These are phyloP conservation scores for Metarhizium rileyi DNA, from an alignment of 2,329 filamentous ascomycete genomes.

Conservation along the genomic window DNA sequence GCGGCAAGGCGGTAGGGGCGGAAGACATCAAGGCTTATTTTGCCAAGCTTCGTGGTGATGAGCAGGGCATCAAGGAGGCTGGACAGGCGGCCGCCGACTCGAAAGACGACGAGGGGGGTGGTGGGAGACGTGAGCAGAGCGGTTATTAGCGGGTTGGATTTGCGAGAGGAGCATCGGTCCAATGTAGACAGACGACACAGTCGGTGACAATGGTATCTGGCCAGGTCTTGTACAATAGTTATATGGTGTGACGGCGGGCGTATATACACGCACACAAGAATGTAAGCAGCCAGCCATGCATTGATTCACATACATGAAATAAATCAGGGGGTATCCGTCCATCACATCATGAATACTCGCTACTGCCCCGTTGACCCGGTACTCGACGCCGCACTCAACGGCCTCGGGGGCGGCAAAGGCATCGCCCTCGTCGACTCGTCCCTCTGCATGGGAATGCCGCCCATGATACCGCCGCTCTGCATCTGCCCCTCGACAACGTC, in stretches of 20 bases:
- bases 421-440: slow-evolving; percentile 21
- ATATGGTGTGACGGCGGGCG: not conserved
- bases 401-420: slow-evolving; percentile 24
- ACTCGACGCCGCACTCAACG: slow-evolving; percentile 31
- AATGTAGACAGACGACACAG: not conserved
- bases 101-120: slow-evolving; percentile 22
- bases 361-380: slow-evolving; percentile 32
- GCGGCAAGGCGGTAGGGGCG: slow-evolving; percentile 75
- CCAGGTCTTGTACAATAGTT: not conserved
- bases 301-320: slow-evolving; percentile 7
- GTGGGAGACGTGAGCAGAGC: slow-evolving; percentile 38
- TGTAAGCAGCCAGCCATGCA: not conserved
- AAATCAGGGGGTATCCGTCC: not conserved
- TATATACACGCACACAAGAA: not conserved
- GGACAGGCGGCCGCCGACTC: slow-evolving; percentile 37
- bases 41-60: slow-evolving; percentile 85
- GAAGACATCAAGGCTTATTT: slow-evolving; percentile 97
- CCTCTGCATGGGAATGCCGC: slow-evolving; percentile 29
- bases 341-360: slow-evolving; percentile 3
- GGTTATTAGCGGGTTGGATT: slow-evolving; percentile 34
- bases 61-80: slow-evolving; percentile 58
- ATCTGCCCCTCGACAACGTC: slow-evolving; percentile 22
- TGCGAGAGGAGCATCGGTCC: not conserved
- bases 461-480: slow-evolving; percentile 17
- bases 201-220: not conserved